Evolutionary conservation across 768 basidiomycete species (phyloP).

Genomic region (Sistotremastrum suecicum): DNA sequence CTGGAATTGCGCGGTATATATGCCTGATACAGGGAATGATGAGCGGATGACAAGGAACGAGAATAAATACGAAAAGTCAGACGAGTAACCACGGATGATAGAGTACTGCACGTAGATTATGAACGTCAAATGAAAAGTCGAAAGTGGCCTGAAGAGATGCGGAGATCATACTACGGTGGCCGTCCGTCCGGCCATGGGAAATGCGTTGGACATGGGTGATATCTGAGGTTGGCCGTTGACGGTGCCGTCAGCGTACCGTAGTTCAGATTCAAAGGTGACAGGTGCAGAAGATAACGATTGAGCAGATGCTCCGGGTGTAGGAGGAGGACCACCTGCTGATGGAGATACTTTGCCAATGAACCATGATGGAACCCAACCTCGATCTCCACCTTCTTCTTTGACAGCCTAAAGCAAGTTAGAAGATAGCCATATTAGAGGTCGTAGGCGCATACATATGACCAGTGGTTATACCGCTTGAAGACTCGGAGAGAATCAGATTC

Average conservation of each 20-base stretch:
- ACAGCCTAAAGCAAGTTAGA: constrained; percentile 48
- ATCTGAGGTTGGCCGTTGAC: constrained; percentile 32
- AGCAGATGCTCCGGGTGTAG: constrained; percentile 32
- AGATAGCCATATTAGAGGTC: neutral
- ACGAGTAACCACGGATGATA: too few relatives aligned
- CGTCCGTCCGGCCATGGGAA: constrained; percentile 32
- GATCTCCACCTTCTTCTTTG: constrained; percentile 83
- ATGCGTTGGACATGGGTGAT: constrained; percentile 77
- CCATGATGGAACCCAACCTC: constrained; percentile 99
- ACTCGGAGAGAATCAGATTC: constrained; percentile 86
- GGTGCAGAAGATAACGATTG: neutral
- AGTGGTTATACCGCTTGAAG: constrained; percentile 97
- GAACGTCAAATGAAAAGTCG: neutral
- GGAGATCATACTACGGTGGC: constrained; percentile 7
- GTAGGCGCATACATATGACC: constrained; percentile 63
- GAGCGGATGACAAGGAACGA: too few relatives aligned
- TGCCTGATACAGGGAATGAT: too few relatives aligned
- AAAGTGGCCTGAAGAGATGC: neutral
- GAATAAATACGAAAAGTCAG: too few relatives aligned
- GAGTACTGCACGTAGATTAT: neutral
- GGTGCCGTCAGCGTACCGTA: constrained; percentile 17
- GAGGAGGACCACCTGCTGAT: constrained; percentile 23
- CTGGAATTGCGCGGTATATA: too few relatives aligned
- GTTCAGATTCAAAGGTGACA: constrained; percentile 7
- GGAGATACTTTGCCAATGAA: constrained; percentile 78